Evolutionary conservation across 73 alveolate genomes (phyloP), one percentile per base, ranked within the genome.

Genomic region (Tetrahymena thermophila): DNA sequence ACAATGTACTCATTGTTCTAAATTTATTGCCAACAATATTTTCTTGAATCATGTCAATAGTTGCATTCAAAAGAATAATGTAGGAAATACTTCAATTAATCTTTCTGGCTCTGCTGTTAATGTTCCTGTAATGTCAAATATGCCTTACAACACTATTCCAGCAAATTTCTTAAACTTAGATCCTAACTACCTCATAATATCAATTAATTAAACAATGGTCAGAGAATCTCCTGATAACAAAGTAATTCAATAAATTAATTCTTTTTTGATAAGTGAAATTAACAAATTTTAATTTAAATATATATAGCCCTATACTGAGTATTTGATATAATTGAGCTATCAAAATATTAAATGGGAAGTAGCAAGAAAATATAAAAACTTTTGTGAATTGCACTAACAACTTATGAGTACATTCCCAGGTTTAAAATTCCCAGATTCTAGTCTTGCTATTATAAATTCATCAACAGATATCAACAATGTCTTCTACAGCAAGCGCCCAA

Each of bases 271-370:
- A 25, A 71, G 8, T 28, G 13, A 56, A 23, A 40, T 55, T 58
- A 58, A 71, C 0, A 19, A 23, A n/a, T 71, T 9, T 71, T 21
- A 11, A 50, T 21, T 50, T 50, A 19, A 19, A 50, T 42, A 42
- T 9, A 50, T 23, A 19, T 71, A 97, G 94, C 98, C 99, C 11
- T 98, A 94, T 84, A 98, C 99, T 35, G 99, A 98, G 93, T 98
- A 98, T 83, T 97, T 97, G 93, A 96, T 98, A 28, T 43, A 95
- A 84, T 95, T 98, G n/a, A 94, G 93, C 42, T 96, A 96, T 50
- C 95, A 96, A 35, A 96, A 95, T 83, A 97, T 96, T 38, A 94
- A 97, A 35, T 98, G 99, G 99, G 96, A 96, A 16, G 93, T 97
- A 37, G 85, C 96, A 44, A 56, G 98, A 93, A 95, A 96, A 84